Evolutionary conservation across 495 filamentous ascomycete species (phyloP).

Genomic region (Lophium mytilinum): DNA sequence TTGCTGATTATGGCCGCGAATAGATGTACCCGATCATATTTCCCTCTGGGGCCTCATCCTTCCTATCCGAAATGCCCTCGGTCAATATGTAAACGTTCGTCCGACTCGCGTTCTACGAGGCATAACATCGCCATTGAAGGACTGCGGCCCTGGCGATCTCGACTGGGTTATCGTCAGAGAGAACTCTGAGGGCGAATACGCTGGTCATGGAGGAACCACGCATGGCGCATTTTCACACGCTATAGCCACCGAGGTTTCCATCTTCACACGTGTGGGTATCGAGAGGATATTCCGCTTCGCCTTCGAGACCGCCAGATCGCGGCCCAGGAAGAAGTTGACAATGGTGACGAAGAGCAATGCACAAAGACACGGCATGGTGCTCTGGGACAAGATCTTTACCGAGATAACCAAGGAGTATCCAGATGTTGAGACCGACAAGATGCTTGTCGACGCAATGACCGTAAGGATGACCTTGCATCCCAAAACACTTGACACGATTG

Average conservation of each 20-base stretch:
- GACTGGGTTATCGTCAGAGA: conserved; percentile 38
- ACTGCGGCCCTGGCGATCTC: conserved; percentile 19
- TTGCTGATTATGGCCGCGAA: not conserved
- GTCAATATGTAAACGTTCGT: conserved; percentile 37
- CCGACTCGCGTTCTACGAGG: conserved; percentile 33
- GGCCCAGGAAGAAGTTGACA: conserved; percentile 34
- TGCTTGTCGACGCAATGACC: conserved; percentile 40
- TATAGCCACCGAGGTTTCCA: conserved; percentile 33
- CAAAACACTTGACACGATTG: conserved; percentile 34
- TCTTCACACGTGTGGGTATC: conserved; percentile 35
- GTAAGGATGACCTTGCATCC: conserved; percentile 36
- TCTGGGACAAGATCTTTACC: conserved; percentile 36
- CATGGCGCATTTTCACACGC: conserved; percentile 27
- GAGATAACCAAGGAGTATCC: conserved; percentile 33
- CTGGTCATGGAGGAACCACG: conserved; percentile 33
- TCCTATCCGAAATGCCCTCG: conserved; percentile 33
- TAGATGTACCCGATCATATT: conserved; percentile 36
- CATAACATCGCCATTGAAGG: conserved; percentile 26
- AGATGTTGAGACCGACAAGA: conserved; percentile 34
- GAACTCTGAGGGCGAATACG: conserved; percentile 38
- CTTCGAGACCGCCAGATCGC: conserved; percentile 31
- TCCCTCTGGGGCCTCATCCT: conserved; percentile 36
- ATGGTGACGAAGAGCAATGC: conserved; percentile 40
- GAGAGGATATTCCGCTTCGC: conserved; percentile 36
- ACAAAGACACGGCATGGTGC: conserved; percentile 37